Percentiles rank a stretch among this genome's conserved stretches.
Conservation (phyloP, 164 flowering plant genomes). For the Magnolia officinalis region DNA sequence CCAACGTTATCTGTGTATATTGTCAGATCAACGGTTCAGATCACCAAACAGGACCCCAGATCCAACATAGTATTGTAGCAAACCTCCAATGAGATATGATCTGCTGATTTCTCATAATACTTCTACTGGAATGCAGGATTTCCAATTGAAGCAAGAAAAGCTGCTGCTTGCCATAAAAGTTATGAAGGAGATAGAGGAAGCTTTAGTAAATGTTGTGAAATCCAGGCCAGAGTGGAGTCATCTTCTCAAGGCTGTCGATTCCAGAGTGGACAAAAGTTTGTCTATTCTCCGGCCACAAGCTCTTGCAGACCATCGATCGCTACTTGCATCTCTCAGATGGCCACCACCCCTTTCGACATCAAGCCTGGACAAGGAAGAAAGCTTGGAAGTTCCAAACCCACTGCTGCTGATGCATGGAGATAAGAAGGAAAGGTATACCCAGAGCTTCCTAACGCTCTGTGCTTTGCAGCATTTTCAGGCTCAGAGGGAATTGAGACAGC, state of each 20-base stretch:
- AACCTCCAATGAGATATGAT: not conserved
- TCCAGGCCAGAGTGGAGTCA: slow-evolving; percentile 39
- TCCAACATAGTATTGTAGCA: not conserved
- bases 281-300: slow-evolving; percentile 44
- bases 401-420: slow-evolving; percentile 45
- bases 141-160: slow-evolving; percentile 35
- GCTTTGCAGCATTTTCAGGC: slow-evolving; percentile 58
- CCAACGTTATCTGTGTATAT: too few relatives aligned
- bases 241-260: slow-evolving; percentile 60
- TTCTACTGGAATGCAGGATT: slow-evolving; percentile 32
- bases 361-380: slow-evolving; percentile 23
- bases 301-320: slow-evolving; percentile 56
- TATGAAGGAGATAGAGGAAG: slow-evolving; percentile 42
- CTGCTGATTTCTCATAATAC: not conserved
- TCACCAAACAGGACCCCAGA: not conserved
- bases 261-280: slow-evolving; percentile 47
- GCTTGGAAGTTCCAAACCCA: slow-evolving; percentile 44
- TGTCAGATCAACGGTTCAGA: not conserved
- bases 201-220: slow-evolving; percentile 23
- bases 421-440: slow-evolving; percentile 36
- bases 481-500: slow-evolving; percentile 37
- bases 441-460: slow-evolving; percentile 56
- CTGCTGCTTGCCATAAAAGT: slow-evolving; percentile 34
- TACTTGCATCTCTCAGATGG: slow-evolving; percentile 67
- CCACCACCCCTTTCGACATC: slow-evolving; percentile 52